Evolutionary conservation across 2,329 filamentous ascomycete genomes (phyloP).

Genomic region (Sporothrix dimorphospora): DNA sequence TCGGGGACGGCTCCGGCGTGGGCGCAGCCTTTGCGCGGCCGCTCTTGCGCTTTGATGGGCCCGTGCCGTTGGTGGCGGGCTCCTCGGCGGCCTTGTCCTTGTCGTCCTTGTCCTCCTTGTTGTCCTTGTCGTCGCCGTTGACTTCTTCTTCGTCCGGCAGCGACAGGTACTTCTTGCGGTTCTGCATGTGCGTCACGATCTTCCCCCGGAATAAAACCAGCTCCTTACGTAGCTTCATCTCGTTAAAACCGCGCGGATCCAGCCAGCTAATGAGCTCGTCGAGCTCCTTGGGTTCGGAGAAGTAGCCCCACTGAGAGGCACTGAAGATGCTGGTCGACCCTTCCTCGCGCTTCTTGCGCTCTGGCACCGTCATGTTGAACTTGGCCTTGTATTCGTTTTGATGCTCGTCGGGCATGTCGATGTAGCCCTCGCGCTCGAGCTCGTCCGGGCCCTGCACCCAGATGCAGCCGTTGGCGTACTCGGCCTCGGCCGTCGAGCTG

Average conservation of each 20-base stretch:
- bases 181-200: slow-evolving; percentile 79
- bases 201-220: slow-evolving; percentile 74
- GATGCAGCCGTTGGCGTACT: slow-evolving; percentile 90
- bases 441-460: slow-evolving; percentile 97
- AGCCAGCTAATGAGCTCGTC: slow-evolving; percentile 85
- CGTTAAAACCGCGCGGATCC: slow-evolving; percentile 82
- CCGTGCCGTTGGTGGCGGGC: neutral
- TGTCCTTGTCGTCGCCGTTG: neutral
- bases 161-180: slow-evolving; percentile 72
- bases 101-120: slow-evolving; percentile 31
- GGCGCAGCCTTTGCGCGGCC: slow-evolving; percentile 45
- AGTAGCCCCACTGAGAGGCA: slow-evolving; percentile 88
- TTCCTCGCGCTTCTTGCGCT: slow-evolving; percentile 86
- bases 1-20: slow-evolving; percentile 51
- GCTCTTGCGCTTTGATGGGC: slow-evolving; percentile 49
- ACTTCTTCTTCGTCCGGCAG: slow-evolving; percentile 46
- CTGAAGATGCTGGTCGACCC: slow-evolving; percentile 75
- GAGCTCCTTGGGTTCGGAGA: slow-evolving; percentile 76
- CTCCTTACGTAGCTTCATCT: slow-evolving; percentile 86
- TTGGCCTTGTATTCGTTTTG: slow-evolving; percentile 75
- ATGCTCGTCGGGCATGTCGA: slow-evolving; percentile 72
- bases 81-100: neutral
- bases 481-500: slow-evolving; percentile 84
- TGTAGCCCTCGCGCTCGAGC: slow-evolving; percentile 82
- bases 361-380: slow-evolving; percentile 80